Percentiles rank a stretch among this genome's conserved stretches.
phyloP scores from a whole-genome alignment of 768 basidiomycete genomes.

The Tricholoma flavovirens region DNA sequence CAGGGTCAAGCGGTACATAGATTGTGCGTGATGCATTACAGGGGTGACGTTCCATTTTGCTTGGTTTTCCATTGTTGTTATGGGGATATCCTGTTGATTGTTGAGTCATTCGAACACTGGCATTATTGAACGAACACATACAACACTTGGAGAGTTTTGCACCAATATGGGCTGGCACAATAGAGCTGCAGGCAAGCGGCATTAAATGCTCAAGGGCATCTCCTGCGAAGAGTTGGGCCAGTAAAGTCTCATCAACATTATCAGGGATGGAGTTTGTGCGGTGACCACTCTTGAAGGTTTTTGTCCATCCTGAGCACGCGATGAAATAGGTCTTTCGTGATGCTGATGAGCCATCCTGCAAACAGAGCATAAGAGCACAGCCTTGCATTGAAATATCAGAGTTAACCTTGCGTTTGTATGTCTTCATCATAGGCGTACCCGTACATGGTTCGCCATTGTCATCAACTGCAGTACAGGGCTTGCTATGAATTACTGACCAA shows the following conservation, averaged over 20 bases:
- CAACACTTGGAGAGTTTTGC: neutral
- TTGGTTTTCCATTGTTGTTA: neutral
- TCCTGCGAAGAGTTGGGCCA: neutral
- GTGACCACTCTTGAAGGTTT: neutral
- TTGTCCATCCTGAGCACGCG: conserved; percentile 1
- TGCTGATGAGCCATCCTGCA: neutral
- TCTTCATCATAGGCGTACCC: conserved; percentile 2
- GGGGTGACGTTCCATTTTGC: neutral
- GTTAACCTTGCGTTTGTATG: neutral
- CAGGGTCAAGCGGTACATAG: conserved; percentile 6
- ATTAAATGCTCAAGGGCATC: neutral
- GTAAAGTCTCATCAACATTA: conserved; percentile 2
- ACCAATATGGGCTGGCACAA: too few species aligned
- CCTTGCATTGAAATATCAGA: too few species aligned
- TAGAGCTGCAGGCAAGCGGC: too few species aligned
- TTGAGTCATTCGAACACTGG: too few species aligned
- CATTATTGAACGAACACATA: neutral
- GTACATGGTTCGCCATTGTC: neutral
- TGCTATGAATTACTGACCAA: neutral
- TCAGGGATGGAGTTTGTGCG: neutral
- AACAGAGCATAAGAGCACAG: too few species aligned
- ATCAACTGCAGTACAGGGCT: neutral
- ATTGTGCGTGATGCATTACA: conserved; percentile 1
- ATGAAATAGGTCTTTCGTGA: conserved; percentile 1
- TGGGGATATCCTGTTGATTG: conserved; percentile 3